Conservation (phyloP, 73 alveolate species). For the Effrenium voratum region DNA sequence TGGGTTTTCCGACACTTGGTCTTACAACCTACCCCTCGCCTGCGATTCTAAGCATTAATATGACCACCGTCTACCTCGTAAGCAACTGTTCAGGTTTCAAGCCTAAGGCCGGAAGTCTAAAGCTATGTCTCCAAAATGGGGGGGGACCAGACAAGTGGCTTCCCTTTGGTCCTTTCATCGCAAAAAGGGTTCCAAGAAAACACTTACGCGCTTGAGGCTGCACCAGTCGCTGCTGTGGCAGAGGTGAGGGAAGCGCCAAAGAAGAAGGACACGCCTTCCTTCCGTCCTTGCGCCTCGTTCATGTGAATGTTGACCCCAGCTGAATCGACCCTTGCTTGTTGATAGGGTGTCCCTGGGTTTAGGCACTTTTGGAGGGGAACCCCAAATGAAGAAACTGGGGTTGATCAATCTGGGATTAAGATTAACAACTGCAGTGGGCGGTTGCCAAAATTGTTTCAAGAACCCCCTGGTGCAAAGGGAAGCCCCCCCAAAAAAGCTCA, state of each 20-base stretch:
- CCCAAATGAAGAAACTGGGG: background rate
- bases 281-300: background rate
- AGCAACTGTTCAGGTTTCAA: no score
- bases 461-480: no score
- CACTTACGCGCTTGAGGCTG: background rate
- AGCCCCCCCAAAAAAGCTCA: no score
- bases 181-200: background rate
- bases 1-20: no score
- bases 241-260: constrained; percentile 45
- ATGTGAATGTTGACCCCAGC: background rate
- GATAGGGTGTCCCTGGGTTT: background rate
- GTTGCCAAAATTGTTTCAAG: background rate
- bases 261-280: constrained; percentile 3
- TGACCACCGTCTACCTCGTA: no score
- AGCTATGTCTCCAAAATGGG: no score
- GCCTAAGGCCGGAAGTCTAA: no score
- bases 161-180: no score
- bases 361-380: background rate
- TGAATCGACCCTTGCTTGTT: background rate
- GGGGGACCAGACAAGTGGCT: no score
- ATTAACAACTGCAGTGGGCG: background rate
- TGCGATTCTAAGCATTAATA: no score
- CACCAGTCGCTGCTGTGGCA: constrained; percentile 34
- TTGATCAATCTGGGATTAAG: background rate
- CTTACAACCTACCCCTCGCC: no score